A percentile compares a stretch with the other conserved stretches of the same genome.
These are phyloP conservation scores for Candolleomyces efflorescens DNA, from an alignment of 768 basidiomycete species.

Conservation along the genomic window DNA sequence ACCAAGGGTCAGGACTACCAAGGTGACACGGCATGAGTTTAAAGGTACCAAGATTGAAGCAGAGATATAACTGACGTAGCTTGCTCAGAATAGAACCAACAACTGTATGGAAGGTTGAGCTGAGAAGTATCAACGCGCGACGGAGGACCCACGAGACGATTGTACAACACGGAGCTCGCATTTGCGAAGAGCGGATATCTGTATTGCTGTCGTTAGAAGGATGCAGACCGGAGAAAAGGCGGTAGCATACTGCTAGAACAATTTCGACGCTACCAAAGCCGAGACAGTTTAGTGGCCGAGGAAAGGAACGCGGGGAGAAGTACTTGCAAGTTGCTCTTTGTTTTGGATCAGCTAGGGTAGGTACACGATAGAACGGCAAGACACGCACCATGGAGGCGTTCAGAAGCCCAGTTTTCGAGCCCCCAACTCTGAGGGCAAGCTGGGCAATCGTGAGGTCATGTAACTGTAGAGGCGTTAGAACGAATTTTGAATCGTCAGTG, in stretches of 20 bases:
- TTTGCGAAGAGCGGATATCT: slow-evolving; percentile 80
- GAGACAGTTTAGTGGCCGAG: not conserved
- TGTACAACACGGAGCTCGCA: slow-evolving; percentile 82
- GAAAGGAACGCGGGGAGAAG: not conserved
- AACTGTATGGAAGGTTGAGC: slow-evolving; percentile 38
- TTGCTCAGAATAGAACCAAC: slow-evolving; percentile 83
- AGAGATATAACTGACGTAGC: slow-evolving; percentile 37
- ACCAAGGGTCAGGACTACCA: slow-evolving; percentile 74
- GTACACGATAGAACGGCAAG: not conserved
- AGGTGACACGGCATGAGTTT: not conserved
- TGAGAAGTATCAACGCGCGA: not conserved
- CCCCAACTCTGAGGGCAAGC: slow-evolving; percentile 70
- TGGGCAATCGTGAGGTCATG: slow-evolving; percentile 77
- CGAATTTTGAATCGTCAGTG: not conserved
- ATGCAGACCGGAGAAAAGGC: not conserved
- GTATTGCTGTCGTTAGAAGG: not conserved
- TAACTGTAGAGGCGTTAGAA: slow-evolving; percentile 36
- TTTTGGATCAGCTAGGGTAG: slow-evolving; percentile 3
- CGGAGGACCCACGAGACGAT: slow-evolving; percentile 54
- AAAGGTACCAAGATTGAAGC: not conserved
- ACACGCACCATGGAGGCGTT: slow-evolving; percentile 72
- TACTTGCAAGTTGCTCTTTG: slow-evolving; percentile 64
- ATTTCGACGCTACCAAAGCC: slow-evolving; percentile 45
- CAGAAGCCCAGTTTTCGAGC: slow-evolving; percentile 70
- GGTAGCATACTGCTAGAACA: slow-evolving; percentile 62